A percentile compares a stretch with the other conserved stretches of the same genome.
Evolutionary conservation across 192 early-diverging fungal genomes (phyloP).

Genomic region (Backusella westeae): DNA sequence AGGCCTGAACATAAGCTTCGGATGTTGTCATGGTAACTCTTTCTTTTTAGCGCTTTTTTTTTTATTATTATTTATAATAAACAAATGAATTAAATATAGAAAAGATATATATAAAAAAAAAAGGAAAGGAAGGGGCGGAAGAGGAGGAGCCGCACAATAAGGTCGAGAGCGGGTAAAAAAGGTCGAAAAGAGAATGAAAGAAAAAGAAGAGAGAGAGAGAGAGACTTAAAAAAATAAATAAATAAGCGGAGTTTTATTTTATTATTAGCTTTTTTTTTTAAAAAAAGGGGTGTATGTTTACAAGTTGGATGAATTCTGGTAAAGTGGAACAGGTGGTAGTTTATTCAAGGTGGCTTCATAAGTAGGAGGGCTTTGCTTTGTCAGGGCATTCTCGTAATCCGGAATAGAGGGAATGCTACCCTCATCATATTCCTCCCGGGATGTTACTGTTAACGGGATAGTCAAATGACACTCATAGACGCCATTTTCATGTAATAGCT

Average conservation of each 20-base stretch:
- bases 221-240: background rate
- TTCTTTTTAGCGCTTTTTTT: background rate
- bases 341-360: slow-evolving; percentile 13
- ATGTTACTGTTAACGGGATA: slow-evolving; percentile 25
- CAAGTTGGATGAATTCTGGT: background rate
- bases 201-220: background rate
- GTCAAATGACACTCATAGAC: slow-evolving; percentile 12
- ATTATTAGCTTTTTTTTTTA: background rate
- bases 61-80: background rate
- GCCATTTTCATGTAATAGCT: background rate
- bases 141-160: background rate
- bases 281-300: background rate
- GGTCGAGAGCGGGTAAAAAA: background rate
- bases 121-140: slow-evolving; percentile 5
- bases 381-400: background rate
- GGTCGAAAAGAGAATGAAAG: background rate
- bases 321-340: background rate
- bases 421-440: slow-evolving; percentile 23
- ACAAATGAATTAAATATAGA: background rate
- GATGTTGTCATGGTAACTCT: background rate
- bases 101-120: background rate
- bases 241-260: background rate
- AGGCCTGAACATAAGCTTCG: slow-evolving; percentile 6
- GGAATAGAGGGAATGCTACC: slow-evolving; percentile 27
- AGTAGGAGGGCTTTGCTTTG: slow-evolving; percentile 11